Base-by-base conservation (phyloP, 257 asterid genomes). In the Solanum sparsipilum region DNA sequence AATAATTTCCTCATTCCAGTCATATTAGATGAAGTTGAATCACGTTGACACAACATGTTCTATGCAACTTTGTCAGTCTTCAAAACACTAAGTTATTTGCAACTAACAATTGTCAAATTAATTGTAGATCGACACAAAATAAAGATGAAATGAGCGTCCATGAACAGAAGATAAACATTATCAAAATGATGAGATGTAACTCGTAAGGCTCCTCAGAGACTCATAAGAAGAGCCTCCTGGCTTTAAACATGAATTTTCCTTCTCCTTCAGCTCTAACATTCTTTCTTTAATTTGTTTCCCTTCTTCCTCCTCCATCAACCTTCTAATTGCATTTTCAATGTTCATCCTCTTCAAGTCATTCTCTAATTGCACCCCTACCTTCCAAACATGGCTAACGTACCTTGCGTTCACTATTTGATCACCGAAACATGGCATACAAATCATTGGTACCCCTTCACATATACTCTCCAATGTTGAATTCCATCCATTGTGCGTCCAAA, bases 161-260 rank as follows among this genome's bases (percentile, higher is more conserved):
- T 63, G 34, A 70, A 85, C 36, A 16, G 13, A 73, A 41, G 88
- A 36, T 44, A 23, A 71, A 27, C n/a, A 13, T 44, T 21, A 60
- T 87, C 46, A 88, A n/a, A 91, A 87, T n/a, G 60, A 48, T 48
- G 91, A 70, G 18, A 91, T 88, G 88, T 84, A 88, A 68, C 81
- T 89, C 25, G 88, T 88, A 60, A 93, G 86, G 79, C 86, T 84
- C 76, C 35, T 74, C 1, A 91, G 67, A 13, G 92, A 88, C 35
- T 90, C 89, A 83, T 84, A 84, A 0, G 92, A 93, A 89, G 93
- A 91, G 2, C 94, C 94, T 41, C 92, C 91, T 6, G 81, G 78
- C 89, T 48, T 36, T 10, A 91, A 71, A 78, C 93, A 88, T 35
- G 34, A 71, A 70, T 83, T 67, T 72, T 88, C 89, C 87, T 84